Percentiles rank a stretch among this genome's conserved stretches.
phyloP scores from a whole-genome alignment of 441 rosid genomes.

The Gossypium laxum region DNA sequence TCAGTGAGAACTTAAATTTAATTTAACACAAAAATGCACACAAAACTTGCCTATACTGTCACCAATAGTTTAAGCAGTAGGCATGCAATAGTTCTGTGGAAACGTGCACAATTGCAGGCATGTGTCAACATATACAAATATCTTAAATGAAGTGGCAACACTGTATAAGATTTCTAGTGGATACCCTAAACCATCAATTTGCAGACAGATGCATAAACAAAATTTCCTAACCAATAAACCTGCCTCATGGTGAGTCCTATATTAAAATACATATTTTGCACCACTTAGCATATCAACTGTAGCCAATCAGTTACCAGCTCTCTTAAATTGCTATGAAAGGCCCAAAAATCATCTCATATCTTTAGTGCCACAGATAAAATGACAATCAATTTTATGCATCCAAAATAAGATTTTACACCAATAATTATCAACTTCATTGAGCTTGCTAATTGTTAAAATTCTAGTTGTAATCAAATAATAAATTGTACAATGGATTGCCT shows the following conservation, averaged over 20 bases:
- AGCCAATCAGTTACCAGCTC: neutral
- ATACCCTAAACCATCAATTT: neutral
- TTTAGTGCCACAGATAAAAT: neutral
- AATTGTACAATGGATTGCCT: neutral
- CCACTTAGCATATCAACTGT: neutral
- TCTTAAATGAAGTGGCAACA: neutral
- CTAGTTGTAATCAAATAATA: neutral
- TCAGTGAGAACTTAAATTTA: neutral
- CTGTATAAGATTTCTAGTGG: neutral
- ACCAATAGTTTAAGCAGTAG: neutral
- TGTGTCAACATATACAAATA: neutral
- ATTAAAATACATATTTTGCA: neutral
- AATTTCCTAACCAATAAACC: neutral
- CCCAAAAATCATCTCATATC: neutral
- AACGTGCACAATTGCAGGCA: neutral
- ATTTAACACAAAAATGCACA: neutral
- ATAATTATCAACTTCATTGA: neutral
- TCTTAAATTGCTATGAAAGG: neutral
- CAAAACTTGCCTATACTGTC: neutral
- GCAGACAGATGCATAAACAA: slow-evolving; percentile 3
- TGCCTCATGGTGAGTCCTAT: neutral
- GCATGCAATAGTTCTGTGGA: neutral
- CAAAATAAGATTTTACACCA: neutral
- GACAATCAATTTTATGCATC: neutral
- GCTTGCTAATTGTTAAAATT: neutral